Evolutionary conservation across 768 basidiomycete species (phyloP), one percentile per base, ranked within the genome.

Genomic region (Amanita molliuscula): DNA sequence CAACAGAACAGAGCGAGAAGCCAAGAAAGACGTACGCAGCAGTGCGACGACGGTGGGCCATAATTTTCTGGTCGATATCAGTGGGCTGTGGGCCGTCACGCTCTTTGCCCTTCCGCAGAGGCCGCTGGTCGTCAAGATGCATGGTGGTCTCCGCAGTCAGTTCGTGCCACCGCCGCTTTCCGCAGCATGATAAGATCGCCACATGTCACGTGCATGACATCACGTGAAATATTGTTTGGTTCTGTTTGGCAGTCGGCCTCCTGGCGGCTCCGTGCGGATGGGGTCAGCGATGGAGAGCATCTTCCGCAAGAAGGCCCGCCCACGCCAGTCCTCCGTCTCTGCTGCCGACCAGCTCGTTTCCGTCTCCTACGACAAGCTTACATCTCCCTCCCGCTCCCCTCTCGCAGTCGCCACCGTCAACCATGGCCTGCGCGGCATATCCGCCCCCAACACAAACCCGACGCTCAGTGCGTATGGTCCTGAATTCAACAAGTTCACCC

Each of bases 371-470:
- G 83, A 87, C 69, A 78, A 73, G 61, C 71, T 84, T 31, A 71
- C 71, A 18, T 66, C 76, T n/a, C 67, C 75, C 33, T 65, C 73
- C 29, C 75, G 76, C 47, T 76, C 82, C 42, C 84, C 85, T 21
- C 58, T 81, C 34, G 65, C 83, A 34, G 77, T 78, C 44, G 68
- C 65, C 20, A 77, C 77, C 6, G 64, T 76, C 45, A 76, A 71
- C 29, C 80, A 82, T 59, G 78, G 73, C 37, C 62, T 79, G 31
- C 71, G 74, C 61, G 76, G 74, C 44, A 90, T 91, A 55, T 89
- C 86, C 26, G 88, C 88, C 4, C 88, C 88, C 6, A 82, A 84
- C 58, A 88, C 88, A 21, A 91, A 91, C 58, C 88, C 88, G 5
- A 79, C 81, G 10, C 77, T 90, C 50, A 87, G 86, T 1, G 53